Evolutionary conservation across 2,329 filamentous ascomycete species (phyloP).

Genomic region (Cryphonectria nitschkei): DNA sequence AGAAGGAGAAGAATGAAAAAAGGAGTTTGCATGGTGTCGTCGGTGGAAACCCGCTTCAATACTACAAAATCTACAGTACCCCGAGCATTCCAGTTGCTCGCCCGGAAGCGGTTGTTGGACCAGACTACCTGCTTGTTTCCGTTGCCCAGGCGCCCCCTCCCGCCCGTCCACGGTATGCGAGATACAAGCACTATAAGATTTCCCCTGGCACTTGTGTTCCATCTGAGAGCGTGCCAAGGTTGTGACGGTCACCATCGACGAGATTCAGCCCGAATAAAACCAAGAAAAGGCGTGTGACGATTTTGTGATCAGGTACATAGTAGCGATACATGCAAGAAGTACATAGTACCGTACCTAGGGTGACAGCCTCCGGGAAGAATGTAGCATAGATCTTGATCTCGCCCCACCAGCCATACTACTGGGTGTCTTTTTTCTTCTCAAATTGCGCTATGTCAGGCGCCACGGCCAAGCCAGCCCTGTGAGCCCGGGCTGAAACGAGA

Average conservation of each 20-base stretch:
- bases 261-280: neutral
- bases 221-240: neutral
- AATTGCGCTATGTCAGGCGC: neutral
- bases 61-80: neutral
- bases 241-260: neutral
- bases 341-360: slow-evolving; percentile 6
- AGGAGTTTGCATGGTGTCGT: neutral
- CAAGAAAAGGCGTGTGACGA: neutral
- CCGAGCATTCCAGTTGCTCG: neutral
- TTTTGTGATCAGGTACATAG: neutral
- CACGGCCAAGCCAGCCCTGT: slow-evolving; percentile 10
- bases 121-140: neutral
- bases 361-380: slow-evolving; percentile 21
- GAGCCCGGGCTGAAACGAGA: slow-evolving; percentile 8
- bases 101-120: neutral
- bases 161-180: neutral
- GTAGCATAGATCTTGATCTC: neutral
- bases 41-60: neutral
- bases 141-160: neutral
- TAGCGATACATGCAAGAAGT: neutral
- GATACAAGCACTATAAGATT: neutral
- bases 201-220: neutral
- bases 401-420: neutral
- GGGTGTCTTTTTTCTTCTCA: neutral
- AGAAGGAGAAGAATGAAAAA: neutral